A percentile compares a stretch with the other conserved stretches of the same genome.
Evolutionary conservation across 2,329 filamentous ascomycete genomes (phyloP).

Genomic region (Venturia effusa): DNA sequence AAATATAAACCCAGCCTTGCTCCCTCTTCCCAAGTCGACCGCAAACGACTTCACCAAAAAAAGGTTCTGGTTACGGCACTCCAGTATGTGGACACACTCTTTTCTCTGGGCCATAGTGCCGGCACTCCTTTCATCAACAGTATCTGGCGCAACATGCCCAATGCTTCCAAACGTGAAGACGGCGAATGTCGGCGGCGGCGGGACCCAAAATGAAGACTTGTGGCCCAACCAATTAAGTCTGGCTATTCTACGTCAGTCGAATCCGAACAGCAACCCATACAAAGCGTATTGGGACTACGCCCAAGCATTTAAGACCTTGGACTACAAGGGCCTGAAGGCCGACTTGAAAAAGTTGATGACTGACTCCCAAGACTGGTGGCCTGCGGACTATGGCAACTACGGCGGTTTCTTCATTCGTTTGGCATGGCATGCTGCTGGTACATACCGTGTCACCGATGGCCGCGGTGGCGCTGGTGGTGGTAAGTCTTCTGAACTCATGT

Average conservation of each 20-base stretch:
- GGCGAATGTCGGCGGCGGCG: slow-evolving; percentile 40
- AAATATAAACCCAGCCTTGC: background rate
- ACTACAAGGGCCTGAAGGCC: slow-evolving; percentile 62
- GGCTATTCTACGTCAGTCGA: slow-evolving; percentile 64
- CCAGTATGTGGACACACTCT: background rate
- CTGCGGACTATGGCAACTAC: slow-evolving; percentile 71
- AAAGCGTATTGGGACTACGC: slow-evolving; percentile 60
- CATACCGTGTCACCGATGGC: slow-evolving; percentile 63
- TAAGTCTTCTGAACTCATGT: background rate
- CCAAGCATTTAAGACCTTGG: slow-evolving; percentile 60
- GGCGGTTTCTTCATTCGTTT: slow-evolving; percentile 69
- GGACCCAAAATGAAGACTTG: slow-evolving; percentile 60
- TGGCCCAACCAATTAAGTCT: slow-evolving; percentile 60
- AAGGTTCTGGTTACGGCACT: background rate
- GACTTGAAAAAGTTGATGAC: slow-evolving; percentile 63
- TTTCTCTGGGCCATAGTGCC: background rate
- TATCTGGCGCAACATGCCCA: background rate
- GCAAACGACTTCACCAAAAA: background rate
- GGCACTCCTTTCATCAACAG: background rate
- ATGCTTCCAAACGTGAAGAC: slow-evolving; percentile 18
- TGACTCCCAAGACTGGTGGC: slow-evolving; percentile 71
- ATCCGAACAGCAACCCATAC: slow-evolving; percentile 50
- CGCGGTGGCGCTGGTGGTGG: slow-evolving; percentile 63
- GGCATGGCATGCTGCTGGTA: slow-evolving; percentile 71
- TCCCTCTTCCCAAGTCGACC: background rate